phyloP scores from a whole-genome alignment of 306 rosid species.

The Psophocarpus tetragonolobus region DNA sequence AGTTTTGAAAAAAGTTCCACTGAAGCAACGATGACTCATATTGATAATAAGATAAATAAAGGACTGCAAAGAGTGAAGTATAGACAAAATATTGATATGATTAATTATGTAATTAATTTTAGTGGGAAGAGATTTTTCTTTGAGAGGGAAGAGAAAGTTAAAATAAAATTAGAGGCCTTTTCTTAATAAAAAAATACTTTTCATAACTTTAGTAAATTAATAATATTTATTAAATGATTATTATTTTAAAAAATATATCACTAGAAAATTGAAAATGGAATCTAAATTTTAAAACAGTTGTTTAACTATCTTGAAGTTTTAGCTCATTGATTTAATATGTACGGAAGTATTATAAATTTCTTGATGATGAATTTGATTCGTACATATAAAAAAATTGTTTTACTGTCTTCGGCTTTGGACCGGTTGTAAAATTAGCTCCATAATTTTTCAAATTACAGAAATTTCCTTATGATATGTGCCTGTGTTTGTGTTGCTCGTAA shows the following conservation, averaged over 20 bases:
- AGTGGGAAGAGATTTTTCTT: background rate
- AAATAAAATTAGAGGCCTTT: background rate
- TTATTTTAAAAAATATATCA: background rate
- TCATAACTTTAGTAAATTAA: background rate
- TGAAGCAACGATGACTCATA: background rate
- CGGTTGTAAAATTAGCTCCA: background rate
- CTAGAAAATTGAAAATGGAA: background rate
- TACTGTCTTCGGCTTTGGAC: background rate
- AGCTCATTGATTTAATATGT: too few relatives aligned
- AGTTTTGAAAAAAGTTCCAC: background rate
- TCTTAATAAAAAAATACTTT: background rate
- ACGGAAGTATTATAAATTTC: too few relatives aligned
- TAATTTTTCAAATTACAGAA: too few relatives aligned
- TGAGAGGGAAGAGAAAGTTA: background rate
- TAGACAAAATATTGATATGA: background rate
- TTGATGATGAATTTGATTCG: too few relatives aligned
- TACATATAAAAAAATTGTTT: too few relatives aligned
- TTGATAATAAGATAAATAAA: background rate
- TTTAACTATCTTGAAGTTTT: background rate
- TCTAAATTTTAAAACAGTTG: too few relatives aligned
- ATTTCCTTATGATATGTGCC: too few relatives aligned
- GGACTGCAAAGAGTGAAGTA: background rate
- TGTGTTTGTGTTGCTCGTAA: too few relatives aligned
- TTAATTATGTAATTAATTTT: background rate
- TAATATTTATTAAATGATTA: background rate